Conservation (phyloP, 345 rosid species). For the Syzygium oleosum region DNA sequence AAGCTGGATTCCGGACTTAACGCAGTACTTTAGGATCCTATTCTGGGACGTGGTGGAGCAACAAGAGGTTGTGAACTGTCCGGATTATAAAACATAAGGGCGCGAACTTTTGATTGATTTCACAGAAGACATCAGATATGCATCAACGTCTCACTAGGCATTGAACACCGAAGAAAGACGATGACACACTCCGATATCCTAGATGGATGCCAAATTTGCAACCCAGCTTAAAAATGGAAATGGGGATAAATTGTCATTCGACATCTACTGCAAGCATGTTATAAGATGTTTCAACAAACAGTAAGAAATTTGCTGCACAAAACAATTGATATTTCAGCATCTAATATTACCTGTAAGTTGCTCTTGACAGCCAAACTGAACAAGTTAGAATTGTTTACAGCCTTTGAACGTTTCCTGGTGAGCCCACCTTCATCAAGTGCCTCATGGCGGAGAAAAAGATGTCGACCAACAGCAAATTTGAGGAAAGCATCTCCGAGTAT, state of each 20-base stretch:
- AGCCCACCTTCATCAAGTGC: conserved; percentile 81
- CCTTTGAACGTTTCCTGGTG: conserved; percentile 69
- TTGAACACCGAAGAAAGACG: neutral
- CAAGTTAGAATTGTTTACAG: conserved; percentile 71
- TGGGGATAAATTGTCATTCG: neutral
- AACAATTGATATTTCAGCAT: neutral
- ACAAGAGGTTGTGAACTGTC: neutral
- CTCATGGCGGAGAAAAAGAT: conserved; percentile 66
- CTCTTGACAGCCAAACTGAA: conserved; percentile 49
- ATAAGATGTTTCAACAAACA: neutral
- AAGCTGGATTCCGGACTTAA: neutral
- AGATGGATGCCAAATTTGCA: neutral
- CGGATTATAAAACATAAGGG: neutral
- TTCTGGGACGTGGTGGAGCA: neutral
- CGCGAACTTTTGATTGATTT: neutral
- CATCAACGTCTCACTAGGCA: neutral
- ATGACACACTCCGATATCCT: neutral
- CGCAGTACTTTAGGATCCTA: neutral
- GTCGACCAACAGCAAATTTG: conserved; percentile 75
- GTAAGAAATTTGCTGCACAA: neutral
- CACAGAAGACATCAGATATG: neutral
- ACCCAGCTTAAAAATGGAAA: neutral
- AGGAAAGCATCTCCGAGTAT: conserved; percentile 87
- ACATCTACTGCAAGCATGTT: neutral
- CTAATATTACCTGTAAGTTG: conserved; percentile 60